Base-by-base conservation (phyloP, 139 green algal species). In the Chlamydomonas incerta region DNA sequence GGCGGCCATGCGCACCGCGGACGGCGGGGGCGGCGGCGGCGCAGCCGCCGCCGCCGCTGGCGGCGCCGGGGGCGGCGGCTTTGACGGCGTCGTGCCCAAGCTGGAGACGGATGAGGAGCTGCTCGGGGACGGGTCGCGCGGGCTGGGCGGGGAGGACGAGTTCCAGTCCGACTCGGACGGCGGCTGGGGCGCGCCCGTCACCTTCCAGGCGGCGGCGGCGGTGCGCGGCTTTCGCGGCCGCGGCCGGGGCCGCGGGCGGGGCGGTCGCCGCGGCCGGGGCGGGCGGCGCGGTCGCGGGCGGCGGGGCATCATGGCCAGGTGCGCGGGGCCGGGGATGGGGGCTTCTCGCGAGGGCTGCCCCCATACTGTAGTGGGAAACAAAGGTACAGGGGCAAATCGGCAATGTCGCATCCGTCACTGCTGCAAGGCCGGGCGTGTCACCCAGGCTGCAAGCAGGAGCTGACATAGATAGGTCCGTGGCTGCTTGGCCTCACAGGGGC, bases 91-190 rank as follows among this genome's bases (percentile, higher is more conserved):
- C 9, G 20, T n/a, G 15, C 28, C 33, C 14, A 82, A 82, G 76
- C 52, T 33, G 52, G 83, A 83, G 65, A 33, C 46, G 31, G 83
- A 74, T 20, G 20, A 80, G 29, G 72, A 57, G 29, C 1, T 70
- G 58, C 23, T 73, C 34, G 47, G 28, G 11, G 84, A 75, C 34
- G 28, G n/a, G n/a, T 4, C 28, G 20, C n/a, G 6, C 26, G 62
- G 15, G 13, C 65, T 26, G 31, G 50, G 21, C 15, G 62, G 15
- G 5, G 86, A 81, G 5, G 71, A 70, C 57, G 87, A 87, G 15
- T 90, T 75, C 3, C 77, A 88, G 21, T 95, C 87, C 62, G 95
- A 97, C 88, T 94, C 90, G 13, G 95, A 97, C 67, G 95, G 95
- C 52, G 95, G 95, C 63, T 92, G 91, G 91, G 90, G 92, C 15